Base-by-base conservation (phyloP, 1,139 yeast genomes). In the Scheffersomyces lignicola region DNA sequence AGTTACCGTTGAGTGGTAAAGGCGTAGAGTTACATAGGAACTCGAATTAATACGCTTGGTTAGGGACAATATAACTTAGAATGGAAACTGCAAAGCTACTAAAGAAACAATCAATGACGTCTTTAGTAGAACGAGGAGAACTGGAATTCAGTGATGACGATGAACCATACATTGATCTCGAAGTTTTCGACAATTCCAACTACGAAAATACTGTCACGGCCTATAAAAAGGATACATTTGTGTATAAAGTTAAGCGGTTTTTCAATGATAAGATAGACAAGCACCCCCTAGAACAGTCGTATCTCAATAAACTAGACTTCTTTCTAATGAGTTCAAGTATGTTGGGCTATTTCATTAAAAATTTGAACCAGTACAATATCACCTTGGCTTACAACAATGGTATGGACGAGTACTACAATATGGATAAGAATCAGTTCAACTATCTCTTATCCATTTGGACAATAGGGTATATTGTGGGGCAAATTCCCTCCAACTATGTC, bases 301-400 rank as follows among this genome's bases (percentile, higher is more conserved):
- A 65, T 37, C 47, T 72, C 38, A 29, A 57, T 32, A 72, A 70
- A 41, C 47, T 70, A 24, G 77, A 72, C 42, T 65, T 61, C 45
- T 71, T 71, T 46, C 44, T 71, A 24, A 45, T 72, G 25, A 52
- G 62, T 21, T 65, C 71, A 15, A 59, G 73, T 2, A 64, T 69
- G 65, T 44, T 65, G 39, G 75, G 75, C 21, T 54, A 54, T 33
- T 55, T 55, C 36, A 52, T 54, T 29, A 55, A 55, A 37, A 58
- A 60, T 28, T 56, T 74, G 41, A 70, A 73, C 42, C 74, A 67
- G 42, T 49, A 57, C 7, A 73, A 73, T 43, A 48, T 74, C n/a
- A 54, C 68, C 23, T 70, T 74, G 6, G 79, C 83, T 2, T 79
- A 73, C 48, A 79, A 76, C 25, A 73, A 77, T 35, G 83, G 83